phyloP scores from a whole-genome alignment of 345 rosid genomes.

The Populus pruinosa region DNA sequence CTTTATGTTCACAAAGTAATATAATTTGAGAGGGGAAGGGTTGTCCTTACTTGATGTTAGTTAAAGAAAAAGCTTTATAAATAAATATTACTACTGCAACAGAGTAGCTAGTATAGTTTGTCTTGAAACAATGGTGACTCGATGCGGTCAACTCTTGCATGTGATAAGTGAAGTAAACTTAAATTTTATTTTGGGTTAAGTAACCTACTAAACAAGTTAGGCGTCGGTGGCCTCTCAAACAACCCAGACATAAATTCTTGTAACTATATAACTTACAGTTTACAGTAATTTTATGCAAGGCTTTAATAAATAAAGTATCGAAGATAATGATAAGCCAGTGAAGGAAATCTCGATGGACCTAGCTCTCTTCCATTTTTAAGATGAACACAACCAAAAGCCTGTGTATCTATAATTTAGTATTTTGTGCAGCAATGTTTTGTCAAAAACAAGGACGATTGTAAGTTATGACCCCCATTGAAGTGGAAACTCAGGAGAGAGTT shows the following conservation, averaged over 20 bases:
- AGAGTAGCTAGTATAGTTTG: not conserved
- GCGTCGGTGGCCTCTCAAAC: constrained; percentile 24
- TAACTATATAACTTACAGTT: not conserved
- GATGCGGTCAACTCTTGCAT: constrained; percentile 48
- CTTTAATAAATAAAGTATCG: not conserved
- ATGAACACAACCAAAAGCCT: not conserved
- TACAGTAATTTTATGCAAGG: not conserved
- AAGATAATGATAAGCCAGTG: not conserved
- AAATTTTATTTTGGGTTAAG: constrained; percentile 9
- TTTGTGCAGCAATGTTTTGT: not conserved
- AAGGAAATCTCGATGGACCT: not conserved
- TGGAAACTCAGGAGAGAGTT: not conserved
- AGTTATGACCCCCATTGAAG: not conserved
- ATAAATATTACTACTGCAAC: not conserved
- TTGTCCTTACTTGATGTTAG: not conserved
- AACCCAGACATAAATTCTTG: constrained; percentile 32
- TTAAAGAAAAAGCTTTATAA: not conserved
- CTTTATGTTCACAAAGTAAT: not conserved
- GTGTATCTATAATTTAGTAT: not conserved
- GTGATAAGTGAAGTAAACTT: constrained; percentile 32
- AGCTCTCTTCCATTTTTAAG: not conserved
- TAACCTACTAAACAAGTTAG: constrained; percentile 10
- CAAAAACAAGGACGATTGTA: not conserved
- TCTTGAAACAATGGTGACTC: constrained; percentile 19
- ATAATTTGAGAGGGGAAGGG: not conserved